Evolutionary conservation across 208 protist species (phyloP).

Genomic region (Phytomonas serpens): DNA sequence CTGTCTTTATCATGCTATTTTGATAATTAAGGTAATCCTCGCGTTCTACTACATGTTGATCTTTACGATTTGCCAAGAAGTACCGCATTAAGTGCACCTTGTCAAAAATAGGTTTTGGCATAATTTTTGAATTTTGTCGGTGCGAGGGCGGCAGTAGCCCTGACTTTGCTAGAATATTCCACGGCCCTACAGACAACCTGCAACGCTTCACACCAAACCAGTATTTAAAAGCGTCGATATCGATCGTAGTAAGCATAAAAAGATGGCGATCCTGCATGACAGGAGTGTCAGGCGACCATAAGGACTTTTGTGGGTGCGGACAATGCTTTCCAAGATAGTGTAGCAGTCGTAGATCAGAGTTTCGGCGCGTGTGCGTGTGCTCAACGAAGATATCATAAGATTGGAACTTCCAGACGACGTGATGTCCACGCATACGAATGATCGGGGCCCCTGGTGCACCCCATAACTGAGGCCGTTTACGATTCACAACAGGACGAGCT

Average conservation of each 20-base stretch:
- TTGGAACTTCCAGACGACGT: constrained; percentile 84
- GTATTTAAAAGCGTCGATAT: constrained; percentile 90
- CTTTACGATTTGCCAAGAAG: constrained; percentile 85
- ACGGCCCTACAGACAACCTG: constrained; percentile 64
- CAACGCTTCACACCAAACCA: constrained; percentile 90
- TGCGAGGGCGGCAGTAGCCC: constrained; percentile 78
- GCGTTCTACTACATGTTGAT: constrained; percentile 33
- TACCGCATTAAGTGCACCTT: constrained; percentile 87
- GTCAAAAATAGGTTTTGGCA: constrained; percentile 88
- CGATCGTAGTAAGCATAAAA: constrained; percentile 88
- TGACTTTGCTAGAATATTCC: constrained; percentile 81
- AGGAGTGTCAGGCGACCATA: constrained; percentile 88
- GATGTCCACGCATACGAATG: constrained; percentile 81
- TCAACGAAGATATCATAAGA: constrained; percentile 85
- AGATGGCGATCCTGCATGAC: constrained; percentile 85
- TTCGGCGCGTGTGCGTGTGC: constrained; percentile 75
- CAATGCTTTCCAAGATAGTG: constrained; percentile 90
- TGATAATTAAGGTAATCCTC: constrained; percentile 82
- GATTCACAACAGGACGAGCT: constrained; percentile 51
- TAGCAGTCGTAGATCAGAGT: constrained; percentile 79
- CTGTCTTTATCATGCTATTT: constrained; percentile 78
- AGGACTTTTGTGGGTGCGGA: constrained; percentile 89
- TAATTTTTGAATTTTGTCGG: constrained; percentile 81
- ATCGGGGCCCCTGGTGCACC: constrained; percentile 79
- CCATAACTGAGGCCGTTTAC: constrained; percentile 65